Base-by-base conservation (phyloP, 768 basidiomycete genomes). In the Lactarius indigo region DNA sequence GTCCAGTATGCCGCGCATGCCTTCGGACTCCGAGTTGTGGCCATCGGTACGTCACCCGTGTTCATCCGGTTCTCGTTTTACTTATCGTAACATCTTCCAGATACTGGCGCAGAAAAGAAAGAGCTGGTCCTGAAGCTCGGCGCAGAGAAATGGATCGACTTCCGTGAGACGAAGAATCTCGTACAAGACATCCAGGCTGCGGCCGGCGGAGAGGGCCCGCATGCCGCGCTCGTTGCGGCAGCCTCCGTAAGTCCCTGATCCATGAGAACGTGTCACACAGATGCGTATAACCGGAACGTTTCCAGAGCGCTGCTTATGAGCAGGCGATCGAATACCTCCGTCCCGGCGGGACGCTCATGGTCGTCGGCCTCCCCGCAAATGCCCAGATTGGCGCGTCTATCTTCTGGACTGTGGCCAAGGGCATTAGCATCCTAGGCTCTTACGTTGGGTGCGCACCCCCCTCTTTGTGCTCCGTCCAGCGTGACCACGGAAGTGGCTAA, bases 131-230 rank as follows among this genome's bases (percentile, higher is more conserved):
- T 78, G 65, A 74, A 80, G 12, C 84, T 92, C 57, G 91, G 92
- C 31, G 89, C 88, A 0, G 89, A 92, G 71, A 81, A 81, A 66
- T 88, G 87, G 85, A 82, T 96, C 67, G 94, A 96, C 77, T 96
- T 91, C 79, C 84, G 80, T 64, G 78, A 84, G 72, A 82, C 81
- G 12, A 83, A 86, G 71, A 84, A 93, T 70, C 78, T 92, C 61
- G 85, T 89, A 57, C 78, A 74, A 28, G 87, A 87, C 17, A 84
- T 95, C 72, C 83, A 83, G 74, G 82, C 78, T 4, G 82, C 84
- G 0, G 87, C 87, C 0, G 86, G 76, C 33, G 92, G 91, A 9
- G 73, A 77, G 7, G 94, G 94, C 26, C 86, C 94, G 1, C 92
- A 95, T 74, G 82, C 85, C 1, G 82, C 87, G 0, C 72, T 91